Percentiles rank a stretch among this genome's conserved stretches.
Evolutionary conservation across 352 stramenopile species (phyloP).

Genomic region (Pythium insidiosum): DNA sequence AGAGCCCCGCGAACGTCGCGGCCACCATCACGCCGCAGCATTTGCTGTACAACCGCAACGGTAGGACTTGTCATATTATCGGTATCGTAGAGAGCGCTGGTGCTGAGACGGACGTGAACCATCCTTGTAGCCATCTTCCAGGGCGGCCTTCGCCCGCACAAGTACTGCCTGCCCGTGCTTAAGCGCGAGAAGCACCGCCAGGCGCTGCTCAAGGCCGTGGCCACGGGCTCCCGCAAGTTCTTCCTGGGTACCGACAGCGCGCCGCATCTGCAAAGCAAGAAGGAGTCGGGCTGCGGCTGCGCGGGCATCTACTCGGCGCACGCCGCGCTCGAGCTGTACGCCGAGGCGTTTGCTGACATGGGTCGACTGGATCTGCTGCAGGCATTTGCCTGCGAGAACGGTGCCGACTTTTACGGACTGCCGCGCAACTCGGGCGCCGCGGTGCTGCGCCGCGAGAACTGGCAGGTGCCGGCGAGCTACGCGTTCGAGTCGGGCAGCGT

Average conservation of each 20-base stretch:
- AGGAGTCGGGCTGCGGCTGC: conserved; percentile 90
- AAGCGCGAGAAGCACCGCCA: conserved; percentile 93
- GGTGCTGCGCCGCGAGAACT: conserved; percentile 85
- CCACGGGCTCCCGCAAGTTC: conserved; percentile 93
- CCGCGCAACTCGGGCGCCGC: conserved; percentile 78
- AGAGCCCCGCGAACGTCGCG: conserved; percentile 86
- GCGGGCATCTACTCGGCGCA: conserved; percentile 97
- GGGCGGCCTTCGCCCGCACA: conserved; percentile 96
- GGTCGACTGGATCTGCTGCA: conserved; percentile 91
- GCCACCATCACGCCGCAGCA: conserved; percentile 99
- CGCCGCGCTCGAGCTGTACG: conserved; percentile 95
- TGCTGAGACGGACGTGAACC: background rate
- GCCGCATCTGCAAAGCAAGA: conserved; percentile 89
- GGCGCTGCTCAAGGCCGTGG: conserved; percentile 88
- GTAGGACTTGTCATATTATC: conserved; percentile 8
- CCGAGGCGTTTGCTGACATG: conserved; percentile 93
- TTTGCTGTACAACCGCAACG: conserved; percentile 98
- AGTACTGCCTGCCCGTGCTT: conserved; percentile 99
- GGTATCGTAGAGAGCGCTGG: background rate
- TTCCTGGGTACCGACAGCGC: conserved; percentile 98
- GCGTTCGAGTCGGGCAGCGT: conserved; percentile 84
- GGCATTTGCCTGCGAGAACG: conserved; percentile 93
- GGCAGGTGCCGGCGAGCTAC: conserved; percentile 89
- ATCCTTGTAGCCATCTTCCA: conserved; percentile 64
- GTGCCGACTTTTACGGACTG: conserved; percentile 96